Conservation (phyloP, 495 filamentous ascomycete species). For the Aspergillus saccharolyticus region DNA sequence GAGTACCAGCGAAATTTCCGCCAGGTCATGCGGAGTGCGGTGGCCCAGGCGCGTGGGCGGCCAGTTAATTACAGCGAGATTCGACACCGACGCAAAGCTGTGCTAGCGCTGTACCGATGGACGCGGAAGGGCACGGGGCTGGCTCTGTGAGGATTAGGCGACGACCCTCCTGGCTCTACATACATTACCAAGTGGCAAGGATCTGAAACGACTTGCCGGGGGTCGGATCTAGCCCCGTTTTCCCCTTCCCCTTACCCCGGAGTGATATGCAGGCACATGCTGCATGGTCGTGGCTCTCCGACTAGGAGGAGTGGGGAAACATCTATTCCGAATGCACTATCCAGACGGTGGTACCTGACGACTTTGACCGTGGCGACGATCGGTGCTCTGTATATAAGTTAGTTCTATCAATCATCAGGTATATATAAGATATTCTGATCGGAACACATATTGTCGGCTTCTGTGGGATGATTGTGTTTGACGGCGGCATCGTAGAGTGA, state of each 20-base stretch:
- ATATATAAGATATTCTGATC: too few relatives aligned
- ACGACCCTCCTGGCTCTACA: background rate
- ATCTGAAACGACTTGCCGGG: background rate
- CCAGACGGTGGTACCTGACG: background rate
- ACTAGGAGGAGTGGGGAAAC: background rate
- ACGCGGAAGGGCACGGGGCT: slow-evolving; percentile 73
- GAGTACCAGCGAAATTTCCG: slow-evolving; percentile 85
- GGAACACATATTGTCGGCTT: too few relatives aligned
- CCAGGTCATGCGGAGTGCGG: slow-evolving; percentile 76
- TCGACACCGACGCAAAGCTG: slow-evolving; percentile 65
- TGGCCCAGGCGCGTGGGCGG: slow-evolving; percentile 69
- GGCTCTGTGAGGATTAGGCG: slow-evolving; percentile 40
- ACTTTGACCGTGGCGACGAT: background rate
- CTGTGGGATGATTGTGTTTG: too few relatives aligned
- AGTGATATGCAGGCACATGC: background rate
- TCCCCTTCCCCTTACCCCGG: background rate
- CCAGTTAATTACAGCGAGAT: slow-evolving; percentile 73
- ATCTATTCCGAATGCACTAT: background rate
- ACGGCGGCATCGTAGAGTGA: too few relatives aligned
- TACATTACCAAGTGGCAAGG: background rate
- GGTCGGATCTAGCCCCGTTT: background rate
- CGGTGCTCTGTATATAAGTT: background rate
- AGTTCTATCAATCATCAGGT: too few relatives aligned
- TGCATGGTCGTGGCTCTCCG: background rate
- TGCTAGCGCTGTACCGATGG: slow-evolving; percentile 73